Evolutionary conservation across 257 asterid species (phyloP), one percentile per base, ranked within the genome.

Genomic region (Ehretia macrophylla): DNA sequence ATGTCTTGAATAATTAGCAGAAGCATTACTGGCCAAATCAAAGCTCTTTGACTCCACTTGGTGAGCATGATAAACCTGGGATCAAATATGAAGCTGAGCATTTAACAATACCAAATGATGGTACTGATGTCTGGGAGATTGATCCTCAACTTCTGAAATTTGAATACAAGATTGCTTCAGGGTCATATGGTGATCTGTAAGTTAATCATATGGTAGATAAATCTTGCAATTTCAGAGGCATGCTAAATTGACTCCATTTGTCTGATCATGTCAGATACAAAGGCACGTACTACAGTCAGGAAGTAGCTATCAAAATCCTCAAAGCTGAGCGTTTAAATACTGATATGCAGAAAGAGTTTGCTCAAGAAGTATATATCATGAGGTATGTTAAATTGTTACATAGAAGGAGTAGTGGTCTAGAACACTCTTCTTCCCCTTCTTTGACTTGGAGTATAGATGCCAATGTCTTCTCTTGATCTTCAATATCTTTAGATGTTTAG

Each of bases 341-440:
- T 35, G 95, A 86, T 70, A 75, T 92, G 75, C 95, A 88, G 81
- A 88, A 78, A 64, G 98, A 92, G 82, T 92, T 92, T 37, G 98
- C 88, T 17, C 98, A 92, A 72, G 98, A 92, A 81, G 98, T 88
- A 54, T 92, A 83, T 71, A 92, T 92, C 72, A 88, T 92, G 97
- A 92, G 97, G 97, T 88, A 58, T 13, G 88, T 83, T 59, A 16
- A 52, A 35, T 58, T 27, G 35, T 27, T 27, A 27, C 35, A 27
- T 27, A 27, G 35, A 6, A 6, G 35, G 3, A 6, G 3, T 27
- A 27, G 35, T 27, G 35, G 35, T 27, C 59, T 55, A 49, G 11
- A 8, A 49, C n/a, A 17, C 23, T 17, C 54, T 17, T 49, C 4
- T 19, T 4, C 9, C 22, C 52, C 35, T 27, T 27, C 3, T 27